Evolutionary conservation across 805 yeast genomes (phyloP), one percentile per base, ranked within the genome.

Genomic region (Yarrowia porcina): DNA sequence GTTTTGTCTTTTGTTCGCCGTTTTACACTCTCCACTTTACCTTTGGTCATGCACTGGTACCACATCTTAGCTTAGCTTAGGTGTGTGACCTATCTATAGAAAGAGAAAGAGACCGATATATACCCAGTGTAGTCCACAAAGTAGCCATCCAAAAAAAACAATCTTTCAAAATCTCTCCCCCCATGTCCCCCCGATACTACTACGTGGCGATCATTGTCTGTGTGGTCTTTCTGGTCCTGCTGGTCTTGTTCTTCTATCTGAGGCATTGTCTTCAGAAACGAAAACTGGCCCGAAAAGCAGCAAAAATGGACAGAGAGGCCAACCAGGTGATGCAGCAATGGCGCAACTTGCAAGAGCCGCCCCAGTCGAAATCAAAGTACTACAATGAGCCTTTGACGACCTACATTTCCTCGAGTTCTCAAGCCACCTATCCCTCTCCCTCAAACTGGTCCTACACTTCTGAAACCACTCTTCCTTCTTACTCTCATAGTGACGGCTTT

Each of bases 171-270:
- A 9, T n/a, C 18, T 18, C 15, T n/a, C 28, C 21, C 8, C 30
- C 21, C 39, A 49, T 49, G 56, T 8, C 39, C 1, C 15, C 54
- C 3, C 15, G 30, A 49, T 49, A 49, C 56, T 49, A 49, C 39
- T 49, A 21, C 35, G 56, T 49, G 28, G 56, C 56, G 9, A 49
- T 49, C 39, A 49, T 49, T 10, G 56, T 49, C 30, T 27, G 38
- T 32, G 56, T 49, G 56, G 39, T 32, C 20, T 32, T 49, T 15
- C 28, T 49, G 11, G 30, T 49, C 15, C 13, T 33, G 2, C 39
- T 49, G 18, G 15, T 9, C 6, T 15, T 20, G 38, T 47, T 21
- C 56, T 20, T 9, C 21, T 3, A 15, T 7, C 27, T n/a, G n/a
- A n/a, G 56, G 10, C 56, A 49, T 28, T n/a, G n/a, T 1, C 27